Conservation (phyloP, 164 flowering plant genomes). For the Warburgia ugandensis region DNA sequence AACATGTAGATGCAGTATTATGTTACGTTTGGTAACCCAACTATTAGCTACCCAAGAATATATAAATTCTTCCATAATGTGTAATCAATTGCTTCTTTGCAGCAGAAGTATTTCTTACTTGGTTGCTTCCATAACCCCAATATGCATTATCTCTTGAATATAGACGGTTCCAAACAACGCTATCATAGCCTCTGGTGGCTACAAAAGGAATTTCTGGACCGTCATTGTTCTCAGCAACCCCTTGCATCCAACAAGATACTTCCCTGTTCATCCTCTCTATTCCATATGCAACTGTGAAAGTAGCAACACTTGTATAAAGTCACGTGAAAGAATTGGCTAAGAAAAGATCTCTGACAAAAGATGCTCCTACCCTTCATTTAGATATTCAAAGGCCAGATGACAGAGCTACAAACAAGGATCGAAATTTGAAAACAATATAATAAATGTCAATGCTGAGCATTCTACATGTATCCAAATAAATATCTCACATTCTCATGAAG, state of each 20-base stretch:
- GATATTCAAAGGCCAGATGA: too few species aligned
- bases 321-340: not conserved
- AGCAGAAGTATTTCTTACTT: slow-evolving; percentile 33
- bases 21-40: not conserved
- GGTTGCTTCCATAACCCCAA: slow-evolving; percentile 41
- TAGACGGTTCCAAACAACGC: slow-evolving; percentile 94
- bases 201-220: slow-evolving; percentile 51
- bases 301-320: slow-evolving; percentile 20
- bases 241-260: slow-evolving; percentile 86
- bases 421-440: too few species aligned
- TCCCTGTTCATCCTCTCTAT: slow-evolving; percentile 80
- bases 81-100: not conserved
- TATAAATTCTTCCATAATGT: not conserved
- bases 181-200: slow-evolving; percentile 91
- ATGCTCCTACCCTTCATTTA: too few species aligned
- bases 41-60: not conserved
- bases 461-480: too few species aligned
- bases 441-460: too few species aligned
- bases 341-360: not conserved
- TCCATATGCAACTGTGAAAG: slow-evolving; percentile 71
- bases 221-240: slow-evolving; percentile 32
- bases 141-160: slow-evolving; percentile 68
- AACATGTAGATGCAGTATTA: not conserved
- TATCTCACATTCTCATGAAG: too few species aligned
- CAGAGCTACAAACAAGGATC: too few species aligned